Evolutionary conservation across 2,329 filamentous ascomycete species (phyloP).

Genomic region (Fusarium incarnatum): DNA sequence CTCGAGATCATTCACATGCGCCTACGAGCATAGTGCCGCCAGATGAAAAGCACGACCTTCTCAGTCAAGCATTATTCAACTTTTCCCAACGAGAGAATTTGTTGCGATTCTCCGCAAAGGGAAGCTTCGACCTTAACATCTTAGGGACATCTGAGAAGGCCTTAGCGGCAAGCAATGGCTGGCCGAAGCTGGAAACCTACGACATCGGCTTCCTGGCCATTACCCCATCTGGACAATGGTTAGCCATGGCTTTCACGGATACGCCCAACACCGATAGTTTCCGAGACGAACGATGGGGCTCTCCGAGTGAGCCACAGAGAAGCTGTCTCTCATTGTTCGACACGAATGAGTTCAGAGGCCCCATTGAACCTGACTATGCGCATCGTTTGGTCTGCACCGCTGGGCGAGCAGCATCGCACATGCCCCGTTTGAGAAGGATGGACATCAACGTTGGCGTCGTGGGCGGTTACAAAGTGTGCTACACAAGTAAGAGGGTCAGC

Average conservation of each 20-base stretch:
- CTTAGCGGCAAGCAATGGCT: background rate
- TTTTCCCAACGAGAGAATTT: constrained; percentile 16
- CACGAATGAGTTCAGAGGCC: constrained; percentile 18
- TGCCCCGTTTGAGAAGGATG: constrained; percentile 2
- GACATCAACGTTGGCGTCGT: background rate
- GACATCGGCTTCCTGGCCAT: constrained; percentile 7
- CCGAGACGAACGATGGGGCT: constrained; percentile 5
- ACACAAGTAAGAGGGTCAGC: background rate
- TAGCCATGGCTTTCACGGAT: background rate
- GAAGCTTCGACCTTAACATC: constrained; percentile 11
- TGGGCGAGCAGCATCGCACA: constrained; percentile 1
- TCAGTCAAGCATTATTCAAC: constrained; percentile 8
- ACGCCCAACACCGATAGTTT: constrained; percentile 6
- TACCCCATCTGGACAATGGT: constrained; percentile 12
- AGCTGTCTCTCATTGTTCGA: background rate
- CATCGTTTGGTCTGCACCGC: background rate
- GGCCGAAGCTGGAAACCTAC: constrained; percentile 12
- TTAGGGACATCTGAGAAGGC: background rate
- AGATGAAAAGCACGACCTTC: background rate
- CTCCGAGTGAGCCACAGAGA: background rate
- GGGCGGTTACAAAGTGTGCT: background rate
- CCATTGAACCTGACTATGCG: constrained; percentile 9
- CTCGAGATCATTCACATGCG: constrained; percentile 1
- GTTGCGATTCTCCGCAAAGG: background rate
- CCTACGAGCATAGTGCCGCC: background rate